A percentile compares a stretch with the other conserved stretches of the same genome.
phyloP scores from a whole-genome alignment of 768 basidiomycete species.

The Suillus luteus region DNA sequence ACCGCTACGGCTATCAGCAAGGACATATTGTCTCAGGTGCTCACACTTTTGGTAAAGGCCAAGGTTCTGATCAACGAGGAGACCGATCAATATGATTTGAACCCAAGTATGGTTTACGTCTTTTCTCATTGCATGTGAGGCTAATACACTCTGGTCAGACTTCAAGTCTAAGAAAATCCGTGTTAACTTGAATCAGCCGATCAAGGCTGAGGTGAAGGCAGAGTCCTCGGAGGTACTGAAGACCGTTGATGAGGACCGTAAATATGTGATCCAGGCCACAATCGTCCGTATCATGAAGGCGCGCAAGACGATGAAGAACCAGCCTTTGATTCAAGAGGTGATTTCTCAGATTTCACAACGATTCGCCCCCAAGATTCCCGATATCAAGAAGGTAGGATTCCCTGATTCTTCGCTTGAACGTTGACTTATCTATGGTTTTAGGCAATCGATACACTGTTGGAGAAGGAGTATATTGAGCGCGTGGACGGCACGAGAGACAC shows the following conservation, averaged over 20 bases:
- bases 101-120: conserved; percentile 55
- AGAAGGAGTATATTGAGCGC: conserved; percentile 98
- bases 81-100: conserved; percentile 87
- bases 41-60: conserved; percentile 75
- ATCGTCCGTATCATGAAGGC: conserved; percentile 97
- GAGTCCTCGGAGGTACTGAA: conserved; percentile 89
- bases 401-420: neutral
- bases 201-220: conserved; percentile 93
- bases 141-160: conserved; percentile 41
- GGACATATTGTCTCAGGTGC: conserved; percentile 71
- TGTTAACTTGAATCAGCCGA: conserved; percentile 86
- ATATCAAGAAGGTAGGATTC: conserved; percentile 85
- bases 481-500: conserved; percentile 90
- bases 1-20: conserved; percentile 80
- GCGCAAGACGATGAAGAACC: conserved; percentile 93
- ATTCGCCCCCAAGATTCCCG: conserved; percentile 91
- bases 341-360: conserved; percentile 86
- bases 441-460: conserved; percentile 90
- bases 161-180: conserved; percentile 95
- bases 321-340: conserved; percentile 85
- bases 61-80: conserved; percentile 90
- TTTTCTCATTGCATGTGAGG: neutral
- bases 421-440: conserved; percentile 30
- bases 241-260: conserved; percentile 95
- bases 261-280: conserved; percentile 93